A percentile compares a stretch with the other conserved stretches of the same genome.
phyloP scores from a whole-genome alignment of 768 basidiomycete species.

The Mycena galericulata region DNA sequence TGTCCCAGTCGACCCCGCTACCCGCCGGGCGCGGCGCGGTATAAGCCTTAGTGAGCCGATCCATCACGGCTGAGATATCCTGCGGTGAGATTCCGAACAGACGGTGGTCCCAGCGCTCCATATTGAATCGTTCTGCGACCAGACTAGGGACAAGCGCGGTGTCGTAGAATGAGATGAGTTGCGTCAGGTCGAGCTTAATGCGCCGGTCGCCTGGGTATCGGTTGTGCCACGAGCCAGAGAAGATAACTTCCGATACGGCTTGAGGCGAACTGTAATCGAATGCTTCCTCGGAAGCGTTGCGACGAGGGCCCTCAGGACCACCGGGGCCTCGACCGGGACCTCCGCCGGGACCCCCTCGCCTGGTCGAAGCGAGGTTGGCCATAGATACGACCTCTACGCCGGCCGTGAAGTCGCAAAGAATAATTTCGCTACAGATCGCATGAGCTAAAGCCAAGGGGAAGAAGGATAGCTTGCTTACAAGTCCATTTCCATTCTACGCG shows the following conservation, averaged over 20 bases:
- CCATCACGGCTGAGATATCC: conserved; percentile 41
- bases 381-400: conserved; percentile 57
- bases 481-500: conserved; percentile 59
- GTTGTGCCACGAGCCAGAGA: conserved; percentile 48
- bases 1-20: conserved; percentile 58
- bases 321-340: conserved; percentile 10
- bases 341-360: conserved; percentile 13
- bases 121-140: conserved; percentile 41
- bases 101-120: conserved; percentile 51
- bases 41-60: conserved; percentile 44
- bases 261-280: neutral
- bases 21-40: conserved; percentile 19
- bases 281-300: neutral
- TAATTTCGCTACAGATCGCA: conserved; percentile 53
- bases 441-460: conserved; percentile 8
- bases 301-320: conserved; percentile 20
- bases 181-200: conserved; percentile 46
- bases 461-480: conserved; percentile 53
- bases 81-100: conserved; percentile 44
- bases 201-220: conserved; percentile 49
- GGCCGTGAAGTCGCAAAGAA: conserved; percentile 59
- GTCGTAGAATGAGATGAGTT: conserved; percentile 51
- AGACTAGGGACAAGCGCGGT: conserved; percentile 51
- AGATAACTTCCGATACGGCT: conserved; percentile 6
- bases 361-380: conserved; percentile 41